These are phyloP conservation scores for Letharia columbiana DNA, from an alignment of 495 filamentous ascomycete species.

Conservation along the genomic window DNA sequence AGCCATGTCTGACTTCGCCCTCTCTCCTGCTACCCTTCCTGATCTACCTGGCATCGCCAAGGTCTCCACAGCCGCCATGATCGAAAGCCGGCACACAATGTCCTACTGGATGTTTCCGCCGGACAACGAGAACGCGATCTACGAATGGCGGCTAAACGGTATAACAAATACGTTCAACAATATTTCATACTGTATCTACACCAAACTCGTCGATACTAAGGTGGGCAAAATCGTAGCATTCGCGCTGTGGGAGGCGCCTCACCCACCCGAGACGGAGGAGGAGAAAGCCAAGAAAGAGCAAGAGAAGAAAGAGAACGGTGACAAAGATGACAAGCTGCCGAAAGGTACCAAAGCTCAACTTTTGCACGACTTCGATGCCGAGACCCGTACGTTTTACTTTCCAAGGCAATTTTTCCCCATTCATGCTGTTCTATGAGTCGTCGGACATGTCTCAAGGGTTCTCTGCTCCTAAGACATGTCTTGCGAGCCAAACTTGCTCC, in stretches of 20 bases:
- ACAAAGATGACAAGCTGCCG: neutral
- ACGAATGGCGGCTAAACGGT: conserved; percentile 9
- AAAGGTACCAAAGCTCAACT: conserved; percentile 12
- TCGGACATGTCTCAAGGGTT: too few relatives aligned
- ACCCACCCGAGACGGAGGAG: conserved; percentile 1
- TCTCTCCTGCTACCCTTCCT: neutral
- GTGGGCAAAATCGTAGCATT: conserved; percentile 9
- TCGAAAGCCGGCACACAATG: neutral
- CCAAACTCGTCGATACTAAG: conserved; percentile 10
- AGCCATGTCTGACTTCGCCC: neutral
- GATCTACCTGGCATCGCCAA: conserved; percentile 11
- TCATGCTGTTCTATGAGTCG: too few relatives aligned
- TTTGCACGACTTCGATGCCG: conserved; percentile 16
- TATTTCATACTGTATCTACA: conserved; percentile 6
- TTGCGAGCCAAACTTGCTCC: too few relatives aligned
- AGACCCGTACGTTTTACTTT: neutral
- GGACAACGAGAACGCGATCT: conserved; percentile 8
- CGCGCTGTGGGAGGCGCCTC: conserved; percentile 14
- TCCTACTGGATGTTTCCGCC: conserved; percentile 14
- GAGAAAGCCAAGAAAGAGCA: conserved; percentile 1
- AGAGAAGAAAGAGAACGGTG: neutral
- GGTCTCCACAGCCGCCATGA: conserved; percentile 7
- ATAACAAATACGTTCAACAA: neutral
- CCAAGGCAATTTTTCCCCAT: too few relatives aligned
- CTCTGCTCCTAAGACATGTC: too few relatives aligned